Base-by-base conservation (phyloP, 2,329 filamentous ascomycete genomes). In the Botrytis byssoidea region DNA sequence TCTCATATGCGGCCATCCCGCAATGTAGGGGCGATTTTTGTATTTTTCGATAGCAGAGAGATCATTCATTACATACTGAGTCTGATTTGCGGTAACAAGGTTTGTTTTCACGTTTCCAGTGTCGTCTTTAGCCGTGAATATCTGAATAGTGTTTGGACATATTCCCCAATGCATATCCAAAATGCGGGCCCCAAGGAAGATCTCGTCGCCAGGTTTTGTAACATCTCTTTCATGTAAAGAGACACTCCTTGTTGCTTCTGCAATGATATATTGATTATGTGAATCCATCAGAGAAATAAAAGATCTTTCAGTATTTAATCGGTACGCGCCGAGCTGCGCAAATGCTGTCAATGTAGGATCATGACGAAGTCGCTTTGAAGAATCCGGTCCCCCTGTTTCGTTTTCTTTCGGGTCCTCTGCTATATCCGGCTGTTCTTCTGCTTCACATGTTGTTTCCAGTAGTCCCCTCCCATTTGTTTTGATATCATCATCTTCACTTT, bases 281-380 rank as follows among this genome's bases (percentile, higher is more conserved):
- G 75, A 73, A 48, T 77, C 76, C 35, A 79, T 77, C 2, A 79
- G 69, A 44, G 84, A 85, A n/a, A 88, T 83, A 76, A 88, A 83
- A 59, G 81, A 82, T 12, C 86, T 83, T 72, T 84, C 82, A 46
- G 83, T 83, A 35, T 83, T 79, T 64, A 88, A 79, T 0, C 85
- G 82, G 25, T 87, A 80, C 0, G 85, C 82, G 7, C 83, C 84
- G 10, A 88, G 82, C 77, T 88, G 86, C 0, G 86, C 81, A 71
- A 84, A 82, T 2, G 83, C 82, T 9, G 82, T 81, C 55, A 86
- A 81, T 46, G 82, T 83, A 1, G 83, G 83, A 77, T 84, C 85
- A 66, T 77, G 75, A 10, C 32, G 46, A 32, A 74, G 71, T 25
- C 71, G 42, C 6, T 74, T 67, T 7, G 61, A 29, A 44, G 72